Evolutionary conservation across 768 basidiomycete genomes (phyloP).

Genomic region (Leccinum arenicola): DNA sequence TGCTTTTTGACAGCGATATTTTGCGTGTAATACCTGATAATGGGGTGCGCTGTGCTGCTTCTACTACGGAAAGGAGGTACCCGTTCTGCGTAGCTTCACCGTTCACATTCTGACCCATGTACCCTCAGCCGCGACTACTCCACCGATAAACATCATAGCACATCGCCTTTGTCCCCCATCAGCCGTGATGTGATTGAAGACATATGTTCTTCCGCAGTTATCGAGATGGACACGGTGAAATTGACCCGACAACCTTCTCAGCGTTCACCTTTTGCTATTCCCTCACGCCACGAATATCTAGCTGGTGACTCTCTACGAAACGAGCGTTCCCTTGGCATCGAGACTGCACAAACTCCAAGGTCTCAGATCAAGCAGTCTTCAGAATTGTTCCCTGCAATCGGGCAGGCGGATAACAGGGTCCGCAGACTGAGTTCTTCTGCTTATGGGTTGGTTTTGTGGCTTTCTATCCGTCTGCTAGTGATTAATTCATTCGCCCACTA

Average conservation of each 20-base stretch:
- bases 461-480: neutral
- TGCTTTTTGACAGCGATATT: slow-evolving; percentile 16
- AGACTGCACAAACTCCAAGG: neutral
- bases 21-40: slow-evolving; percentile 17
- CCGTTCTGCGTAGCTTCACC: neutral
- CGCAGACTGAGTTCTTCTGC: neutral
- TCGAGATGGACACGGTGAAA: neutral
- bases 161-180: slow-evolving; percentile 19
- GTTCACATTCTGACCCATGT: neutral
- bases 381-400: neutral
- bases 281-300: neutral
- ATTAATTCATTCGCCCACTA: slow-evolving; percentile 2
- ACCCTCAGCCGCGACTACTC: slow-evolving; percentile 2
- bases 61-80: slow-evolving; percentile 6
- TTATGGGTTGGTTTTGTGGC: slow-evolving; percentile 7
- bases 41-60: neutral
- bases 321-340: neutral
- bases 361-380: neutral
- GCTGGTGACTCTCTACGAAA: neutral
- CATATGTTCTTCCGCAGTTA: slow-evolving; percentile 1
- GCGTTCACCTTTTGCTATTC: neutral
- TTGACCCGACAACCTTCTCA: neutral
- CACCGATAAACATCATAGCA: neutral
- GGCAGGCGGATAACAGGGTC: neutral
- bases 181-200: slow-evolving; percentile 18